Evolutionary conservation across 352 stramenopile genomes (phyloP), one percentile per base, ranked within the genome.

Genomic region (Pythium dissotocum): DNA sequence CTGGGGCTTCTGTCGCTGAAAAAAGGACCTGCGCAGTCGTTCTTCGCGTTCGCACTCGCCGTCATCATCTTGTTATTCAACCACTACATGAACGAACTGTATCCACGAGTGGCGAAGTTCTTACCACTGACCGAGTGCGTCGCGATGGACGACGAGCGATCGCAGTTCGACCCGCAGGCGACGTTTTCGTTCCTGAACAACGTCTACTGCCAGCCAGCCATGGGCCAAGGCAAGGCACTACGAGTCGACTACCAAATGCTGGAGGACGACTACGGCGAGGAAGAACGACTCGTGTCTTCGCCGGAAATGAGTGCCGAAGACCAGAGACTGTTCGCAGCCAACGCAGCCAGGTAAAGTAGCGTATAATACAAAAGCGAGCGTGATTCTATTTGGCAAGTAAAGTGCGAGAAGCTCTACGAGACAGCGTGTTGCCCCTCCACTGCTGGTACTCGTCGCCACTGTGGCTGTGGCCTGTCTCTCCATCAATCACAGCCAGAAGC

Each of bases 1-100:
- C 79, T 95, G 24, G 87, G 87, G 24, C 69, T 95, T 63, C 70
- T 95, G 10, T 92, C 85, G 60, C 82, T 95, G 58, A 95, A 95
- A 71, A 81, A 91, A 53, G 73, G 75, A 26, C 63, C 70, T 10
- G 40, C 49, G n/a, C 71, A 64, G 36, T 73, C 65, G 4, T 48
- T 61, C 8, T 63, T 69, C 21, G 61, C 72, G 5, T 61, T 75
- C 0, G 61, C 73, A 8, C 73, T 85, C 6, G 54, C 75, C 14
- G 57, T 82, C 38, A 63, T 87, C 38, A 76, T 90, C 26, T 42
- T 91, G 61, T 58, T 93, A 0, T 91, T 90, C 65, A 72, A 89
- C 68, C 80, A 88, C 42, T 80, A 91, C 64, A 77, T 91, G 18
- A 69, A 70, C 4, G 60, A 54, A 7, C 61, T 91, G 2, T 93